Percentiles rank a stretch among this genome's conserved stretches.
Evolutionary conservation across 2,329 filamentous ascomycete species (phyloP).

Genomic region (Aspergillus quadricinctus): DNA sequence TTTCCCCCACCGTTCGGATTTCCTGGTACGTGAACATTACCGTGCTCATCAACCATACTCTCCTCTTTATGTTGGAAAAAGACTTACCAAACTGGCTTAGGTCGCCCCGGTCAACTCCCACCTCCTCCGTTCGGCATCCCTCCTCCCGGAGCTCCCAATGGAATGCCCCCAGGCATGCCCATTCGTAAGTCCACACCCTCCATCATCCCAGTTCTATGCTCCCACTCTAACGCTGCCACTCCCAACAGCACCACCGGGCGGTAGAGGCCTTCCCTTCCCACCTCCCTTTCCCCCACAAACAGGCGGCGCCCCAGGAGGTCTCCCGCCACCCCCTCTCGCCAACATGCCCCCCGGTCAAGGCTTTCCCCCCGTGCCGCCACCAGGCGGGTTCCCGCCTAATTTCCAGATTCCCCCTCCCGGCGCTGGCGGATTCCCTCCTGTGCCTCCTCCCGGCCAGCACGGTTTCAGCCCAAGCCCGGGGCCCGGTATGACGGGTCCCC

Average conservation of each 20-base stretch:
- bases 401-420: conserved; percentile 23
- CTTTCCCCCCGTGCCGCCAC: conserved; percentile 43
- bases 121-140: conserved; percentile 59
- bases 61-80: neutral
- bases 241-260: conserved; percentile 52
- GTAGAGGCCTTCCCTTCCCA: conserved; percentile 52
- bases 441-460: conserved; percentile 24
- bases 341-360: conserved; percentile 39
- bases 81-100: conserved; percentile 8
- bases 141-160: conserved; percentile 37
- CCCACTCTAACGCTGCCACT: conserved; percentile 9
- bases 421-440: conserved; percentile 28
- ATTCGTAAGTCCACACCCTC: conserved; percentile 49
- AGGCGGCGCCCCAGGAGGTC: conserved; percentile 31
- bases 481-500: conserved; percentile 25
- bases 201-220: neutral
- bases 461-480: conserved; percentile 25
- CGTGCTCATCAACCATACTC: neutral
- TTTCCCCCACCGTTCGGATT: conserved; percentile 58
- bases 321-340: conserved; percentile 30
- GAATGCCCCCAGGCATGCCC: conserved; percentile 36
- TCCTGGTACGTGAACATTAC: conserved; percentile 46
- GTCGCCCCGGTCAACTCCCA: conserved; percentile 39
- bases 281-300: conserved; percentile 39
- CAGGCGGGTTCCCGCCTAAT: conserved; percentile 34